These are phyloP conservation scores for Neobulgaria alba DNA, from an alignment of 2,329 filamentous ascomycete species.

Conservation along the genomic window DNA sequence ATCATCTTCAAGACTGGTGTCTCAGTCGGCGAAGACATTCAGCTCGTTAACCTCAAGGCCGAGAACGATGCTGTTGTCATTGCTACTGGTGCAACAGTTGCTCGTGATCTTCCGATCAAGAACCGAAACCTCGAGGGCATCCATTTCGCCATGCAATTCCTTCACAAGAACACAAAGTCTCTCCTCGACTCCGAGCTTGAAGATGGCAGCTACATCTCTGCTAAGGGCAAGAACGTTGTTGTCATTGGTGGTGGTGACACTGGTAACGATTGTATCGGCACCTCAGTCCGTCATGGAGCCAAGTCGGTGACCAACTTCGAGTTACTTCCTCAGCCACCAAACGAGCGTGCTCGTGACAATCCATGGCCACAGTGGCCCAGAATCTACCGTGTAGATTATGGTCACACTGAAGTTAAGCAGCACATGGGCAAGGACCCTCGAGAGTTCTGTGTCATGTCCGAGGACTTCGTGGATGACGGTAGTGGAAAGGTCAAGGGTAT, in stretches of 20 bases:
- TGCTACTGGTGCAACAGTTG: conserved; percentile 86
- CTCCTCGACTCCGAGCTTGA: conserved; percentile 82
- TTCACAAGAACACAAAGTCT: conserved; percentile 97
- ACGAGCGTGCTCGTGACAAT: conserved; percentile 86
- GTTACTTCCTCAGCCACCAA: conserved; percentile 82
- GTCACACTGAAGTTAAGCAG: conserved; percentile 89
- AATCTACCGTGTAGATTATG: conserved; percentile 97
- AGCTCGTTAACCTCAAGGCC: conserved; percentile 62
- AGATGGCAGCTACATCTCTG: conserved; percentile 82
- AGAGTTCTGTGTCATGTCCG: conserved; percentile 97
- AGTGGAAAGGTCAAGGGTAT: conserved; percentile 86
- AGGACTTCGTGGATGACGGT: conserved; percentile 89
- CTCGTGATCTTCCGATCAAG: conserved; percentile 85
- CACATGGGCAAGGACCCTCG: conserved; percentile 94
- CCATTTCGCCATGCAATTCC: conserved; percentile 94
- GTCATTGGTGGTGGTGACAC: conserved; percentile 98
- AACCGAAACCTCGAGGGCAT: conserved; percentile 82
- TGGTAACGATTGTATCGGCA: conserved; percentile 96
- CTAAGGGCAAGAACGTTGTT: conserved; percentile 91
- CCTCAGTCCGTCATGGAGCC: conserved; percentile 87
- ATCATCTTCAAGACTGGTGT: conserved; percentile 73
- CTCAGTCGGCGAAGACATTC: conserved; percentile 65
- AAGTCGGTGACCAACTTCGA: conserved; percentile 97
- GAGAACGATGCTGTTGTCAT: conserved; percentile 79
- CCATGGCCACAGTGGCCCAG: conserved; percentile 98